Base-by-base conservation (phyloP, 1,284 basidiomycete species). In the Prillingera fragicola region DNA sequence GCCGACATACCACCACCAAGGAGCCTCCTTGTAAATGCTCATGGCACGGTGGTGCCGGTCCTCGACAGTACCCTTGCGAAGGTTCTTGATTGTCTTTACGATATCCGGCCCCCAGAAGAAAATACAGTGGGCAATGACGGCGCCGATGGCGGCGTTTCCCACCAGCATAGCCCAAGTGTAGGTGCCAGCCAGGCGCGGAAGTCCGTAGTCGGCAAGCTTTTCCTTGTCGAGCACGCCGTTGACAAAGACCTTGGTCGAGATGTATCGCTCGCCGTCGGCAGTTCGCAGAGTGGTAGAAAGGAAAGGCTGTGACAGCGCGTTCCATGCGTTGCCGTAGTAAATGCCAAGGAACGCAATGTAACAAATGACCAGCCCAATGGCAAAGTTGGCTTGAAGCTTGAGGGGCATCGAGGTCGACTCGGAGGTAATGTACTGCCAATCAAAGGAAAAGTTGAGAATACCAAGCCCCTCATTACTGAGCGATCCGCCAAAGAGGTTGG, bases 91-190 rank as follows among this genome's bases (percentile, higher is more conserved):
- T 0, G 78, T 77, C 8, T 76, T 32, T 24, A 27, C 37, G n/a
- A 55, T 47, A 38, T 64, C 59, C 24, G 43, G 48, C 9, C 65
- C 53, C 52, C 57, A 69, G 47, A 64, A 69, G 12, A 69, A 27
- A 17, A 59, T 63, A 6, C 69, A 57, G 59, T 83, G 81, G 0
- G 78, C 75, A 44, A 84, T 75, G 14, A 83, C 67, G 12, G 77
- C 80, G 14, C 81, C 82, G 44, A 83, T 78, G 2, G 63, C 62
- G 1, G 50, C 33, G 31, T 53, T 62, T 5, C 46, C 38, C 2
- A 73, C 74, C 31, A 81, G 60, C 59, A 78, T 78, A 1, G 62
- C 42, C 80, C 79, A 83, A 0, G 78, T 78, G 56, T 79, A 79
- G 4, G 79, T 79, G 36, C 52, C 56, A 0, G 59, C 49, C 3